Base-by-base conservation (phyloP, 2,329 filamentous ascomycete genomes). In the Emergomyces pasteurianus region DNA sequence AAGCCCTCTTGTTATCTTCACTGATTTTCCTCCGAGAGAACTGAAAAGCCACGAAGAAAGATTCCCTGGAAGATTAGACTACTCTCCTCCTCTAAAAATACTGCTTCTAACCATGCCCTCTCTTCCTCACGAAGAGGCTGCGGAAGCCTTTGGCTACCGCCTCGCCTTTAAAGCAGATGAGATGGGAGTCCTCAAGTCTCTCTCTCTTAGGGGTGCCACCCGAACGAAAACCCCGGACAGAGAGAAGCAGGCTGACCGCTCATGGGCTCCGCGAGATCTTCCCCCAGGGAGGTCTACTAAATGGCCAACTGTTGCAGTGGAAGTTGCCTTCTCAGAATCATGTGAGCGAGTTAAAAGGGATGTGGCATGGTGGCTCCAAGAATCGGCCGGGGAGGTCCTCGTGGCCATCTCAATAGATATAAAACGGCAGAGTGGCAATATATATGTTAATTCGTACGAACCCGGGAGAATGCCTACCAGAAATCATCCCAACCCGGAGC, bases 271-370 rank as follows among this genome's bases (percentile, higher is more conserved):
- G 10, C 28, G 18, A 14, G 26, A 40, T 36, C 18, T 31, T 54
- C 47, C n/a, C n/a, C n/a, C 58, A 14, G 49, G 58, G 8, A 43
- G 58, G 31, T 55, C 58, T 43, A 31, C 7, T 12, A 9, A 55
- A 18, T 60, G 47, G 58, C 58, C 58, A 8, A 60, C 58, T 18
- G 47, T 60, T 28, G 58, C 34, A 7, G 1, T 60, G 47, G 58
- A 60, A 21, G 50, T 54, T 46, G 47, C 21, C 10, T 56, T 54
- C 23, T 58, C 21, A 1, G 56, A 58, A 49, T 46, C 47, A 3
- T 6, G 26, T 12, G 58, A 43, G 47, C 23, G 47, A 18, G 16
- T 60, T 16, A 55, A 60, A 46, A 5, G n/a, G 43, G 58, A 60
- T 21, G 26, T 54, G 9, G 9, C 34, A n/a, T 60, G 38, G 34